These are phyloP conservation scores for Jamesozyma lodderae DNA, from an alignment of 805 yeast species.

Conservation along the genomic window DNA sequence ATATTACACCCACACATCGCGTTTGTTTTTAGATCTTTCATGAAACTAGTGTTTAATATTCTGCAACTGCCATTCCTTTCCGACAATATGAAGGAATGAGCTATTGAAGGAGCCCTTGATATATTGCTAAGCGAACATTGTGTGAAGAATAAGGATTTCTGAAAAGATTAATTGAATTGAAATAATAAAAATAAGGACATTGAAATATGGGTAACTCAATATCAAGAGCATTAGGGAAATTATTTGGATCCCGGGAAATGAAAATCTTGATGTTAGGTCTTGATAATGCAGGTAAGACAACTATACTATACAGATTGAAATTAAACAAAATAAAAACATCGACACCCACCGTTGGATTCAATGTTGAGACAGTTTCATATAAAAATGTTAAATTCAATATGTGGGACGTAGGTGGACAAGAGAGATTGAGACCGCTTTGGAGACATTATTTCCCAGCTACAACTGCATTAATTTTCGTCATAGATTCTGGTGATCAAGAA, in stretches of 20 bases:
- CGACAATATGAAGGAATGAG: too few relatives aligned
- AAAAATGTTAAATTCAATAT: constrained; percentile 77
- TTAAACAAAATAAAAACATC: constrained; percentile 68
- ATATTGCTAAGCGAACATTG: too few relatives aligned
- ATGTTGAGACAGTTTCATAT: constrained; percentile 78
- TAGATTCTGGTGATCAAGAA: constrained; percentile 67
- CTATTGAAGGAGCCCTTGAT: too few relatives aligned
- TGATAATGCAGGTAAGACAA: constrained; percentile 89
- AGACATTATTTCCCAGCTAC: constrained; percentile 92
- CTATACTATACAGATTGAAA: constrained; percentile 76
- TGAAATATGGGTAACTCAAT: constrained; percentile 27
- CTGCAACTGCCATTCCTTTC: too few relatives aligned
- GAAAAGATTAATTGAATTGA: background rate
- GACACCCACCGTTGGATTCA: constrained; percentile 91
- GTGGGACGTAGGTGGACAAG: constrained; percentile 97
- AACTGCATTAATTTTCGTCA: constrained; percentile 82
- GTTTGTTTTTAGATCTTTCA: too few relatives aligned
- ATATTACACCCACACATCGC: too few relatives aligned
- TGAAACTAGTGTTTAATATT: too few relatives aligned
- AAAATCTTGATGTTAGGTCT: constrained; percentile 83
- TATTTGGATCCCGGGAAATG: constrained; percentile 48
- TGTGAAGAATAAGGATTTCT: too few relatives aligned
- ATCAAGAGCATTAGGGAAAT: constrained; percentile 33
- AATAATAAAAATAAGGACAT: background rate
- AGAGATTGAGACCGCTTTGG: constrained; percentile 85